Evolutionary conservation across 1,139 yeast genomes (phyloP).

Genomic region (Meyerozyma smithsonii): DNA sequence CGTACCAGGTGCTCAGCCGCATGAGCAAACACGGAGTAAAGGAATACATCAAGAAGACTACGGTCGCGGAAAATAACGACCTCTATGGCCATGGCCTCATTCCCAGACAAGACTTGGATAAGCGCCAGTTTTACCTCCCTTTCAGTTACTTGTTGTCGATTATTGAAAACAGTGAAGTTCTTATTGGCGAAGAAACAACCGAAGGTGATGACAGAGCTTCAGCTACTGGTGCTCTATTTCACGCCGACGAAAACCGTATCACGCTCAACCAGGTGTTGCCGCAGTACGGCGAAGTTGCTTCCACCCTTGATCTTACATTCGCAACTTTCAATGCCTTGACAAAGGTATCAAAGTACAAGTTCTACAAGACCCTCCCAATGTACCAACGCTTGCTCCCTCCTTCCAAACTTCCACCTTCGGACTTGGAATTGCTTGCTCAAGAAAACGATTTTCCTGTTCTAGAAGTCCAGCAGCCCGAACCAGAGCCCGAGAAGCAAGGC

Average conservation of each 20-base stretch:
- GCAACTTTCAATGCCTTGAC: constrained; percentile 35
- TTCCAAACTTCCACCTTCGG: constrained; percentile 27
- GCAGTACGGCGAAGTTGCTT: constrained; percentile 32
- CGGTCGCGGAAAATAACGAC: constrained; percentile 17
- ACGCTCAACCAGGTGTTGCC: constrained; percentile 41
- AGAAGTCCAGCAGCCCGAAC: constrained; percentile 13
- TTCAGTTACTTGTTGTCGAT: constrained; percentile 17
- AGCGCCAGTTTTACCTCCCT: constrained; percentile 26
- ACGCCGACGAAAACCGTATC: constrained; percentile 20
- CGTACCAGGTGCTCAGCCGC: constrained; percentile 34
- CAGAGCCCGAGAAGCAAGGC: neutral
- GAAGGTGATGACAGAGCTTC: neutral
- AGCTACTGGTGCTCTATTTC: neutral
- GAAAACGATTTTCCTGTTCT: constrained; percentile 26
- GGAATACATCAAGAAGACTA: constrained; percentile 13
- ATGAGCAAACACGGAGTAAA: constrained; percentile 18
- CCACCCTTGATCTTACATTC: constrained; percentile 27
- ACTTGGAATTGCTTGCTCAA: constrained; percentile 27
- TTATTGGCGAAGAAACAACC: constrained; percentile 9
- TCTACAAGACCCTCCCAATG: constrained; percentile 21
- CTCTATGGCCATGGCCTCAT: constrained; percentile 21
- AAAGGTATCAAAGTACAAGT: constrained; percentile 32
- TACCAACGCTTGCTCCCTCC: constrained; percentile 12
- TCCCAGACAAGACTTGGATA: constrained; percentile 13
- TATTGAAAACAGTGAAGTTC: constrained; percentile 16